Percentiles rank a stretch among this genome's conserved stretches.
These are phyloP conservation scores for Schwanniomyces polymorphus DNA, from an alignment of 805 yeast species.

Conservation along the genomic window DNA sequence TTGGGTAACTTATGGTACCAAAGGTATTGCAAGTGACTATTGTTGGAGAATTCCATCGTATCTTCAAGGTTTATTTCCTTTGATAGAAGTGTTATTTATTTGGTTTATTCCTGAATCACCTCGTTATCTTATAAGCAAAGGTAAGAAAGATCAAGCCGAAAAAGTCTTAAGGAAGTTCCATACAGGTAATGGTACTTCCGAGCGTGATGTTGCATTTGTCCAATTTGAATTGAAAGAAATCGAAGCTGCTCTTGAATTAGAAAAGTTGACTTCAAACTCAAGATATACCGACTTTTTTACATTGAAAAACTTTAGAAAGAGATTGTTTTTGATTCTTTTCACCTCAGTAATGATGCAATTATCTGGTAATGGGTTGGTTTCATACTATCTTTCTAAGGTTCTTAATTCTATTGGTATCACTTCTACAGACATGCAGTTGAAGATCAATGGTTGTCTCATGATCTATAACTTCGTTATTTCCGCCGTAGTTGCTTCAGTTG, in stretches of 20 bases:
- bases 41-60: constrained; percentile 58
- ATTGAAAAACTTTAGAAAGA: constrained; percentile 40
- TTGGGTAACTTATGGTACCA: constrained; percentile 51
- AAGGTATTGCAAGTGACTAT: constrained; percentile 28
- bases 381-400: constrained; percentile 49
- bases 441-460: constrained; percentile 51
- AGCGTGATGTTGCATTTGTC: constrained; percentile 23
- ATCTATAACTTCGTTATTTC: constrained; percentile 43
- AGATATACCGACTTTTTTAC: constrained; percentile 38
- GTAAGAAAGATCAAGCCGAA: constrained; percentile 44
- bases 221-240: constrained; percentile 43
- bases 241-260: constrained; percentile 38
- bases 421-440: constrained; percentile 41
- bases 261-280: constrained; percentile 29
- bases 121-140: constrained; percentile 42
- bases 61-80: constrained; percentile 50
- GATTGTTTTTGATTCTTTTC: constrained; percentile 34
- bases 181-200: constrained; percentile 37
- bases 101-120: constrained; percentile 52
- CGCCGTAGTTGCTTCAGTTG: constrained; percentile 15
- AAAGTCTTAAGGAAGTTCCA: constrained; percentile 38
- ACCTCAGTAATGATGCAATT: constrained; percentile 41
- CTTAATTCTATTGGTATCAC: constrained; percentile 54
- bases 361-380: constrained; percentile 55
- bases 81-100: constrained; percentile 34